These are phyloP conservation scores for Clonostachys solani DNA, from an alignment of 2,329 filamentous ascomycete genomes.

Conservation along the genomic window DNA sequence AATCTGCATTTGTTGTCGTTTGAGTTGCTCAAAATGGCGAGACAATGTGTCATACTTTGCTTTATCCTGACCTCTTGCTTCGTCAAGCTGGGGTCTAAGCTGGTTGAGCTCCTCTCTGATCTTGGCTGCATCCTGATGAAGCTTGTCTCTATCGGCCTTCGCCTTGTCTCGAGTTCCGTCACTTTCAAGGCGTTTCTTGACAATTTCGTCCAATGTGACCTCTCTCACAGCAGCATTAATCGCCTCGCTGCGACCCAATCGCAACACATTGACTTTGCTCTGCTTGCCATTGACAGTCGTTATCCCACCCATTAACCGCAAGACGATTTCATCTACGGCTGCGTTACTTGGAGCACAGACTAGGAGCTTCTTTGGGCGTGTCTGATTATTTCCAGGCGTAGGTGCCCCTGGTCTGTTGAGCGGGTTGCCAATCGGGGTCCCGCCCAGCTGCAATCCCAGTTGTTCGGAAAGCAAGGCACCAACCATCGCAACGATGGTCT, in stretches of 20 bases:
- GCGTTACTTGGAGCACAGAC: conserved; percentile 99
- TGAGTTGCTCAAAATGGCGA: conserved; percentile 73
- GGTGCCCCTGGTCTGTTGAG: conserved; percentile 22
- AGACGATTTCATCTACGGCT: conserved; percentile 91
- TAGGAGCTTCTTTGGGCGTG: conserved; percentile 72
- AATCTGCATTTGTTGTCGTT: conserved; percentile 67
- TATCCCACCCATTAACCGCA: conserved; percentile 84
- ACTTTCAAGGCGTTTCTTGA: conserved; percentile 66
- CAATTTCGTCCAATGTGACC: conserved; percentile 89
- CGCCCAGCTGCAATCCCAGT: conserved; percentile 12
- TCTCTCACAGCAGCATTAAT: conserved; percentile 88
- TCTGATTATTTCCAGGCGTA: conserved; percentile 10
- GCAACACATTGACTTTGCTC: conserved; percentile 80
- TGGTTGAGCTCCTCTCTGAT: conserved; percentile 73
- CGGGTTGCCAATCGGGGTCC: background rate
- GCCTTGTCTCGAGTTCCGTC: conserved; percentile 55
- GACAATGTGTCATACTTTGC: conserved; percentile 52
- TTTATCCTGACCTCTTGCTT: conserved; percentile 53
- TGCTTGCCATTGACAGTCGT: conserved; percentile 69
- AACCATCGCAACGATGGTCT: conserved; percentile 95
- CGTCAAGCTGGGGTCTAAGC: conserved; percentile 68
- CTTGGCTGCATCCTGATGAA: conserved; percentile 61
- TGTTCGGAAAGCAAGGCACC: conserved; percentile 61
- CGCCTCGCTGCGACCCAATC: conserved; percentile 84
- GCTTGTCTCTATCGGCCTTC: conserved; percentile 50